A percentile compares a stretch with the other conserved stretches of the same genome.
Conservation (phyloP, 2,329 filamentous ascomycete species). For the Juglanconis juglandina region DNA sequence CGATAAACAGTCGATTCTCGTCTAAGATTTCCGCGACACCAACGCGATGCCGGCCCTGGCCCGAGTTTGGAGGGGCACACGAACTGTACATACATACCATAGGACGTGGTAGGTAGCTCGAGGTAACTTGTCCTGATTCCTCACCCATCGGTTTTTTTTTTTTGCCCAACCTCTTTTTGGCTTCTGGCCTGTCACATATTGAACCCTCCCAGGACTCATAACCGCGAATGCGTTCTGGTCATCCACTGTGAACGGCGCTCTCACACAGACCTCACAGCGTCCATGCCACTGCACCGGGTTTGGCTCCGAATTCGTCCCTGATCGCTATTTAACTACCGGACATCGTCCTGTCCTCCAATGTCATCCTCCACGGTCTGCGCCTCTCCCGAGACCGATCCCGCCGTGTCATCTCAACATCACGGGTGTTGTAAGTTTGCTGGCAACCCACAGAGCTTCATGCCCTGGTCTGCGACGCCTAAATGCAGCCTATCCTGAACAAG, state of each 20-base stretch:
- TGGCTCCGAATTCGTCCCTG: neutral
- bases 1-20: neutral
- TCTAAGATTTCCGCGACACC: neutral
- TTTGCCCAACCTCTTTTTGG: no score
- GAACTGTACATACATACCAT: neutral
- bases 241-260: no score
- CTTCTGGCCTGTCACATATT: no score
- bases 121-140: no score
- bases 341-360: neutral
- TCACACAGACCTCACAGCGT: no score
- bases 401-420: neutral
- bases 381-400: neutral
- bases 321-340: neutral
- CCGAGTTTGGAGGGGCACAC: neutral
- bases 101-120: no score
- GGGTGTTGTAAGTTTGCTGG: neutral
- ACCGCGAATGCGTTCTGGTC: no score
- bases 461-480: neutral
- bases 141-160: no score
- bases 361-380: neutral
- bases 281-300: neutral
- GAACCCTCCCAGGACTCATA: no score
- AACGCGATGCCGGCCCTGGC: neutral
- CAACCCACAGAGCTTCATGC: neutral
- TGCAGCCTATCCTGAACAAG: neutral